A percentile compares a stretch with the other conserved stretches of the same genome.
Evolutionary conservation across 192 early-diverging fungal genomes (phyloP).

Genomic region (Allomyces macrogynus): DNA sequence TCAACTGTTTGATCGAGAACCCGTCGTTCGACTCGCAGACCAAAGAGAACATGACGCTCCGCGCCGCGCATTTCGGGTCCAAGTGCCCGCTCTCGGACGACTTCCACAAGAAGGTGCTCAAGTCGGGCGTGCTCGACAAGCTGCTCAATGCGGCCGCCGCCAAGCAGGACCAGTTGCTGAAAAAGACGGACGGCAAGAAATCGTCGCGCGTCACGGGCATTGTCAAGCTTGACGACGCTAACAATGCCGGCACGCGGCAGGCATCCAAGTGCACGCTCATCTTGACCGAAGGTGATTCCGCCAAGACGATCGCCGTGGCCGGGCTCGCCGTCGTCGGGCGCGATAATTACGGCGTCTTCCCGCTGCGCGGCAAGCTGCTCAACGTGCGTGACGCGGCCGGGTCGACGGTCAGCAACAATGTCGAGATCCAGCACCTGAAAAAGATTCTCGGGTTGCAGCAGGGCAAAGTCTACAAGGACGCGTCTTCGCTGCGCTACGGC

Average conservation of each 20-base stretch:
- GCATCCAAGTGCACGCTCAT: conserved; percentile 74
- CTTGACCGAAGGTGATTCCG: conserved; percentile 92
- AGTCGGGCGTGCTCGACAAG: conserved; percentile 65
- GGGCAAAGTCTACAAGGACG: conserved; percentile 49
- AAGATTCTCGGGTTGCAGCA: conserved; percentile 86
- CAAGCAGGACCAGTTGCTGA: conserved; percentile 54
- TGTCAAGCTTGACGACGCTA: conserved; percentile 86
- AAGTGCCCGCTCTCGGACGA: conserved; percentile 51
- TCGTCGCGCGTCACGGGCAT: conserved; percentile 49
- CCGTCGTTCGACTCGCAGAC: conserved; percentile 94
- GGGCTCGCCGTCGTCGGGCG: conserved; percentile 75
- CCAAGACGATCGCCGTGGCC: conserved; percentile 68
- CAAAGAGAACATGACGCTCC: conserved; percentile 82
- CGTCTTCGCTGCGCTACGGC: conserved; percentile 69
- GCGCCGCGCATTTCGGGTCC: conserved; percentile 52
- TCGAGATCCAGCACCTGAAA: conserved; percentile 75
- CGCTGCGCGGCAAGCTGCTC: conserved; percentile 86
- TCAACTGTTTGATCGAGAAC: conserved; percentile 86
- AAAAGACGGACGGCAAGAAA: conserved; percentile 69
- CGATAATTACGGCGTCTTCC: conserved; percentile 83
- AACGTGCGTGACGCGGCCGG: conserved; percentile 79
- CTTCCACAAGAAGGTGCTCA: conserved; percentile 67
- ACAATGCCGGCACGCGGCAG: conserved; percentile 57
- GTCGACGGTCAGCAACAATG: conserved; percentile 49
- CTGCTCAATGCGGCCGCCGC: conserved; percentile 46